These are phyloP conservation scores for Panaeolus papilionaceus DNA, from an alignment of 768 basidiomycete genomes.

Conservation along the genomic window DNA sequence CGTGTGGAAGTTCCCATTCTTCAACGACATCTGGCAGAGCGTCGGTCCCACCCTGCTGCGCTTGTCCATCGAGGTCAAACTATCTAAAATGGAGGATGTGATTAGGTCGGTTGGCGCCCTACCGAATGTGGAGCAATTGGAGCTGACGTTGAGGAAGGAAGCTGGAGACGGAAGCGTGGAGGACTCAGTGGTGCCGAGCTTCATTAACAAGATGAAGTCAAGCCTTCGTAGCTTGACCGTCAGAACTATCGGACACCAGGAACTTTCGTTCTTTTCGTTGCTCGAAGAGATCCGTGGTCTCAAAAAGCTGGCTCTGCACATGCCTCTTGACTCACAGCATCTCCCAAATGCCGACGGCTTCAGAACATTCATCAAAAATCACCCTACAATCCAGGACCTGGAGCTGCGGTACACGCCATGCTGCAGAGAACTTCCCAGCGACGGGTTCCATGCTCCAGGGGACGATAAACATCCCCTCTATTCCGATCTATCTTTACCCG, in stretches of 20 bases:
- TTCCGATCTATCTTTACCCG: constrained; percentile 4
- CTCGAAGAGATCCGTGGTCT: constrained; percentile 27
- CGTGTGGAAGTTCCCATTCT: constrained; percentile 27
- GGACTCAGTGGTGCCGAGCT: constrained; percentile 26
- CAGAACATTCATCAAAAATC: constrained; percentile 25
- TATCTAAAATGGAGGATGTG: constrained; percentile 27
- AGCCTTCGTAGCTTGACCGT: constrained; percentile 29
- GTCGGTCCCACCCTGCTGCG: constrained; percentile 26
- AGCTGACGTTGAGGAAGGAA: constrained; percentile 24
- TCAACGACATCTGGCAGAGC: constrained; percentile 28
- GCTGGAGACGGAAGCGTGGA: constrained; percentile 15
- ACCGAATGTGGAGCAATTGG: constrained; percentile 23
- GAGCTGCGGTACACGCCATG: constrained; percentile 27
- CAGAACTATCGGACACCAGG: constrained; percentile 30
- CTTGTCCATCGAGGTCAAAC: constrained; percentile 29
- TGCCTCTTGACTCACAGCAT: constrained; percentile 32
- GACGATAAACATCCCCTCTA: constrained; percentile 5
- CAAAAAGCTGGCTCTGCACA: constrained; percentile 24
- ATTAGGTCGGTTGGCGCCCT: constrained; percentile 24
- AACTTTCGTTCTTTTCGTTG: constrained; percentile 26
- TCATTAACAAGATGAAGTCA: constrained; percentile 27
- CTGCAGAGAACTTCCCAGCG: constrained; percentile 24
- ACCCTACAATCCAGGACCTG: constrained; percentile 24
- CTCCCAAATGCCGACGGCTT: constrained; percentile 27
- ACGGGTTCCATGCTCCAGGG: constrained; percentile 20